phyloP scores from a whole-genome alignment of 345 rosid species.

The Cardiospermum halicacabum region DNA sequence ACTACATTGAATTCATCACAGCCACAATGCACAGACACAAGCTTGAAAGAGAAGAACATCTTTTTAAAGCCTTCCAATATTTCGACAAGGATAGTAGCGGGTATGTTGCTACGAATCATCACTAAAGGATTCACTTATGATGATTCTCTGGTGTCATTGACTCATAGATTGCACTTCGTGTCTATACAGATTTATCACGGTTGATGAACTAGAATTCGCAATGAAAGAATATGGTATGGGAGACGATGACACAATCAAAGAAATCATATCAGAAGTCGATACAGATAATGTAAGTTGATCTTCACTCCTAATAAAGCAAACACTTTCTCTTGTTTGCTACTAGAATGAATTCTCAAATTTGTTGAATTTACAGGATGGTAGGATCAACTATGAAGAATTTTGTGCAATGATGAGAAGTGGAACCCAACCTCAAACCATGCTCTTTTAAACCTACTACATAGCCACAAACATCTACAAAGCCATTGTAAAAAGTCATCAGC shows the following conservation, averaged over 20 bases:
- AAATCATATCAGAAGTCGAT: slow-evolving; percentile 87
- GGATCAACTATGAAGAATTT: slow-evolving; percentile 79
- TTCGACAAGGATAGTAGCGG: slow-evolving; percentile 85
- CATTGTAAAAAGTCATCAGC: not conserved
- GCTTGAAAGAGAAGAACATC: slow-evolving; percentile 72
- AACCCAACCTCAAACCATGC: slow-evolving; percentile 45
- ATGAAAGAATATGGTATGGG: slow-evolving; percentile 84
- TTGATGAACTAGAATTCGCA: slow-evolving; percentile 72
- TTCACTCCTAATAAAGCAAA: not conserved
- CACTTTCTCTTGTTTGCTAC: not conserved
- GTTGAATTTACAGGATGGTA: slow-evolving; percentile 60
- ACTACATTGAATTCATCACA: slow-evolving; percentile 79
- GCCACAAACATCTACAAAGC: not conserved
- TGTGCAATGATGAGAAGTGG: slow-evolving; percentile 88
- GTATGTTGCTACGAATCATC: slow-evolving; percentile 51
- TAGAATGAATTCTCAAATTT: not conserved
- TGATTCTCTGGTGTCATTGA: too few relatives aligned
- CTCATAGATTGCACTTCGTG: too few relatives aligned
- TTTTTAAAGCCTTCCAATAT: slow-evolving; percentile 76
- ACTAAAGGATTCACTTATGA: too few relatives aligned
- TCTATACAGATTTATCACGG: slow-evolving; percentile 61
- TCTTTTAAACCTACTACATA: slow-evolving; percentile 31
- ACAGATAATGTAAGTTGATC: slow-evolving; percentile 59
- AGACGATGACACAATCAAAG: slow-evolving; percentile 65
- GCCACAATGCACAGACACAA: slow-evolving; percentile 88